Percentiles rank a stretch among this genome's conserved stretches.
These are phyloP conservation scores for Lichtheimia ornata DNA, from an alignment of 371 early-diverging fungal genomes.

Conservation along the genomic window DNA sequence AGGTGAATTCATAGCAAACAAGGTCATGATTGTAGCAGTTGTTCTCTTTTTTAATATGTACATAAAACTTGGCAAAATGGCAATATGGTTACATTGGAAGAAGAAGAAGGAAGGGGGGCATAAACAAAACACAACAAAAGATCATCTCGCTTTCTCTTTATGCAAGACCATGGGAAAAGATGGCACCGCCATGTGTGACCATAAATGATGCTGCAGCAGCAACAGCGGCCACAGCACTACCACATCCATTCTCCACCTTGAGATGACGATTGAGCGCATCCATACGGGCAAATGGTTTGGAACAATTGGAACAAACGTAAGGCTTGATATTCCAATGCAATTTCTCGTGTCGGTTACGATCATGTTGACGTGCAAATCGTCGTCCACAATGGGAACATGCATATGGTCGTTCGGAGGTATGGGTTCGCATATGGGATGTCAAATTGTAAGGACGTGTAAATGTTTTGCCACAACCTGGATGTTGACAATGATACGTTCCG, in stretches of 20 bases:
- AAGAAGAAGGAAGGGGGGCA: no score
- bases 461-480: constrained; percentile 61
- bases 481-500: constrained; percentile 15
- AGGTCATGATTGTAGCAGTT: no score
- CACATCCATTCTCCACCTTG: constrained; percentile 62
- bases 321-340: constrained; percentile 59
- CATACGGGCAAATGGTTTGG: constrained; percentile 57
- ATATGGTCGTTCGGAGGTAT: constrained; percentile 48
- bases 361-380: constrained; percentile 59
- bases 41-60: no score
- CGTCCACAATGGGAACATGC: constrained; percentile 45
- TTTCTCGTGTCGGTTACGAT: constrained; percentile 59
- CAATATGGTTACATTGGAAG: no score
- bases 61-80: no score
- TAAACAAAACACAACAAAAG: no score
- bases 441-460: constrained; percentile 71
- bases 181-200: no score
- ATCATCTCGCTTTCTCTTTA: no score
- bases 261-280: constrained; percentile 75
- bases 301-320: constrained; percentile 52
- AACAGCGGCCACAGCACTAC: constrained; percentile 11
- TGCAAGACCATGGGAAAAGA: no score
- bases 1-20: no score
- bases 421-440: constrained; percentile 68
- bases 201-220: constrained; percentile 5